These are phyloP conservation scores for Erigeron canadensis DNA, from an alignment of 129 eudicot genomes.

Conservation along the genomic window DNA sequence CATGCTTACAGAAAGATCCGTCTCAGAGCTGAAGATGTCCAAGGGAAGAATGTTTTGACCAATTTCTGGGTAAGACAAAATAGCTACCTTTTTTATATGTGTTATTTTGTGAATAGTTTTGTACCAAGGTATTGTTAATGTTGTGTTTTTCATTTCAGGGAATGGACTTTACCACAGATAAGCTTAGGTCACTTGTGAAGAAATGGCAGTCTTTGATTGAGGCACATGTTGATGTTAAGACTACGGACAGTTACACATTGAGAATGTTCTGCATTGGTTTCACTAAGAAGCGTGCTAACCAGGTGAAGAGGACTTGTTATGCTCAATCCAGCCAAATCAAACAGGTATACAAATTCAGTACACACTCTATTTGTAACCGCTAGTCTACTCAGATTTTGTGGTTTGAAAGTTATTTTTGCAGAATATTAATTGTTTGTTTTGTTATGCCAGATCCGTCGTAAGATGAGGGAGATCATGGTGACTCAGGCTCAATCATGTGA, in stretches of 20 bases:
- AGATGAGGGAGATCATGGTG: constrained; percentile 64
- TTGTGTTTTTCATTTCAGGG: constrained; percentile 33
- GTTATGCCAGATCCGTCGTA: constrained; percentile 48
- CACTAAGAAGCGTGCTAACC: constrained; percentile 78
- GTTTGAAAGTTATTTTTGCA: background rate
- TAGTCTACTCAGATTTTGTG: no score
- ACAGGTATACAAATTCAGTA: constrained; percentile 29
- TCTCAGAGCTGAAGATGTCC: constrained; percentile 68
- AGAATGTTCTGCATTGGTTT: constrained; percentile 73
- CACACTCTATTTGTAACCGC: background rate
- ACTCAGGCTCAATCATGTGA: constrained; percentile 75
- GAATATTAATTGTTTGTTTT: background rate
- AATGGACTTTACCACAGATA: constrained; percentile 69
- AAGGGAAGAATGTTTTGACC: constrained; percentile 69
- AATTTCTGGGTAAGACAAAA: constrained; percentile 55
- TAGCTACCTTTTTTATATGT: background rate
- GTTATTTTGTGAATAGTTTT: background rate
- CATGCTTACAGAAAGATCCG: constrained; percentile 75
- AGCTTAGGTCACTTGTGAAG: constrained; percentile 59
- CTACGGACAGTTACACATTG: constrained; percentile 61
- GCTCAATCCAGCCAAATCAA: constrained; percentile 74
- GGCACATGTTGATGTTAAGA: constrained; percentile 82
- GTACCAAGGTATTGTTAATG: background rate
- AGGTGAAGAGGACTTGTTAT: constrained; percentile 67
- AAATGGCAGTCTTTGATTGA: constrained; percentile 73